Base-by-base conservation (phyloP, 228 moss, liverwort and hornwort species). In the Sphagnum fallax region DNA sequence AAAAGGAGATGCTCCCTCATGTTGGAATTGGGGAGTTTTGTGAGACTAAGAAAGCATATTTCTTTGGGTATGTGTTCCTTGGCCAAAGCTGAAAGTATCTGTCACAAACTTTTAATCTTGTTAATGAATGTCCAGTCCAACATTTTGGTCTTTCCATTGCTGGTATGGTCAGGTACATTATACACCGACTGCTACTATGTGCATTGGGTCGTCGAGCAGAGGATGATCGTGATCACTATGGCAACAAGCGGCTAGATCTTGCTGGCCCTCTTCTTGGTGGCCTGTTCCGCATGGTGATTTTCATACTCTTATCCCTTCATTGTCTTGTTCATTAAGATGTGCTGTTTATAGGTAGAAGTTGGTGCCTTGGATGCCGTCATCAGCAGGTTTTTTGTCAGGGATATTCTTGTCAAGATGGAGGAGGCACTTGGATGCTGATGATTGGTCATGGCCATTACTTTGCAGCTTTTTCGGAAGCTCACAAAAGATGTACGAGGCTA, bases 1-100 rank as follows among this genome's bases (percentile, higher is more conserved):
- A 93, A 67, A 98, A 98, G 77, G 97, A 98, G 76, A 98, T 98
- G 97, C 87, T 98, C 49, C 97, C 97, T 63, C 97, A 98, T 75
- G 93, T 98, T 62, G 97, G 97, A 8, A 91, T 98, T 3, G 97
- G 93, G 67, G 97, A 98, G 77, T 93, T 91, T 75, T 98, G 90
- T 68, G 97, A 98, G 75, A 98, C 97, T 16, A 98, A 93, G 70
- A 98, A 98, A 57, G 97, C 97, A 16, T 98, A 98, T 74, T 98
- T 93, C 73, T 98, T 98, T 66, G 97, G 97, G 64, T 80, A 32
- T 50, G 70, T 68, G 55, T 16, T 9, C 55, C 55, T 55, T 8
- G 12, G 9, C 12, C 9, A 12, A 55, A 55, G 55, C 55, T 12
- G 12, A 55, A 55, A 55, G 12, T 55, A 55, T 55, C 55, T 8